Evolutionary conservation across 1,284 basidiomycete species (phyloP), one percentile per base, ranked within the genome.

Genomic region (Sporisorium graminicola): DNA sequence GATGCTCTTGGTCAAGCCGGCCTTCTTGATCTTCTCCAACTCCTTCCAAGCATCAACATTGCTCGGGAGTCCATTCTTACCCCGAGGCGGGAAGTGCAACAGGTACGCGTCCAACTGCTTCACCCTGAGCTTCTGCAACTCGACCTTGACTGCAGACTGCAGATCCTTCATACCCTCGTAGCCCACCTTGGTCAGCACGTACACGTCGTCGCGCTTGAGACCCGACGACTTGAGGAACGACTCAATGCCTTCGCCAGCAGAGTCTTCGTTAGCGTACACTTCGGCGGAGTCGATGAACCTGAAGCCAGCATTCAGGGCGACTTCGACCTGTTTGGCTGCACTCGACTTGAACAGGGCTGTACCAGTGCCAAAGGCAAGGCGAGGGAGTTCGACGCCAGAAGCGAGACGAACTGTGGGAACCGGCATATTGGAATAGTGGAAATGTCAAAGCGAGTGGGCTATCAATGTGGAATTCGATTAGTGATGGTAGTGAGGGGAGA

Each of bases 31-130:
- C 62, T 67, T 65, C 33, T 80, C 77, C 14, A 80, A 52, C 64
- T 69, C 52, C 42, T 72, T 79, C 78, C 78, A 80, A 0, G 78
- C 78, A 51, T 79, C 78, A 0, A 80, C 74, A 35, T 80, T 80
- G 60, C 33, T 54, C 0, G 78, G 78, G 22, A 70, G 35, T 7
- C 78, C 78, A 54, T 77, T 61, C 31, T 77, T 59, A 16, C 78
- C 78, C 12, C 78, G 59, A n/a, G 78, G 78, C 26, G 78, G 78
- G 40, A 68, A 58, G 56, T 80, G 78, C 20, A 80, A 69, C 24
- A 80, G 64, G 40, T 80, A 69, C 22, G 66, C 52, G 29, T 80
- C 77, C 27, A 80, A 59, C 33, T 77, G 64, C 22, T 69, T 60
- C 3, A 74, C 72, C 31, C 65, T 42, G 5, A 78, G 56, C 53